Evolutionary conservation across 2,329 filamentous ascomycete species (phyloP).

Genomic region (Xylariales sp.): DNA sequence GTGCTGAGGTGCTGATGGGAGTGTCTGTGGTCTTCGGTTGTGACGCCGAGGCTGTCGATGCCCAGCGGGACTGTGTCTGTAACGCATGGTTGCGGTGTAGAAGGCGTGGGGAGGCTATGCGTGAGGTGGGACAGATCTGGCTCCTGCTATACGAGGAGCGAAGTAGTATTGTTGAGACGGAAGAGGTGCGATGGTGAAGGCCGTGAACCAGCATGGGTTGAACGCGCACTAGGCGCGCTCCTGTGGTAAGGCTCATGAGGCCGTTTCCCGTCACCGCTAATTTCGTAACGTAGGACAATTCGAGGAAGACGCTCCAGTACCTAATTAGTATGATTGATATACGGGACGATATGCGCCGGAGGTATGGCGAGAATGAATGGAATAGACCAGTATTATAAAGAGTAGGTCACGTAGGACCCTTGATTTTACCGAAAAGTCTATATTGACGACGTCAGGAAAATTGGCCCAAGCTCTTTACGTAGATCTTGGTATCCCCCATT

Average conservation of each 20-base stretch:
- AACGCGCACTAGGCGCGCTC: conserved; percentile 45
- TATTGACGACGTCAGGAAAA: conserved; percentile 21
- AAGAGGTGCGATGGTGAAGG: not conserved
- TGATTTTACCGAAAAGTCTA: conserved; percentile 5
- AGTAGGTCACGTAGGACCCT: too few relatives aligned
- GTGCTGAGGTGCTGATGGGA: not conserved
- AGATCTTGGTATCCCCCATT: not conserved
- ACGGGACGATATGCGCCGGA: not conserved
- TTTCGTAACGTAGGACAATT: not conserved
- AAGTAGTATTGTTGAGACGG: conserved; percentile 7
- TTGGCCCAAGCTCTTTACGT: conserved; percentile 18
- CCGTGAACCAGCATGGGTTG: conserved; percentile 27
- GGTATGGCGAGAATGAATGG: not conserved
- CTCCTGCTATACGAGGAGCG: not conserved
- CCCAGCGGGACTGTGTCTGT: not conserved
- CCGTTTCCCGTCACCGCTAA: not conserved
- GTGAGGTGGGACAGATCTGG: not conserved
- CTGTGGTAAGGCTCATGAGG: conserved; percentile 40
- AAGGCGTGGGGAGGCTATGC: not conserved
- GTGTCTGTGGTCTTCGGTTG: not conserved
- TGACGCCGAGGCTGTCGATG: conserved; percentile 17
- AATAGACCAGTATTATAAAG: not conserved
- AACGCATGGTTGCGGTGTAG: not conserved
- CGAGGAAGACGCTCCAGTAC: not conserved
- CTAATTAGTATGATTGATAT: not conserved